A percentile compares a stretch with the other conserved stretches of the same genome.
Evolutionary conservation across 2,329 filamentous ascomycete genomes (phyloP).

Genomic region (Colletotrichum theobromicola): DNA sequence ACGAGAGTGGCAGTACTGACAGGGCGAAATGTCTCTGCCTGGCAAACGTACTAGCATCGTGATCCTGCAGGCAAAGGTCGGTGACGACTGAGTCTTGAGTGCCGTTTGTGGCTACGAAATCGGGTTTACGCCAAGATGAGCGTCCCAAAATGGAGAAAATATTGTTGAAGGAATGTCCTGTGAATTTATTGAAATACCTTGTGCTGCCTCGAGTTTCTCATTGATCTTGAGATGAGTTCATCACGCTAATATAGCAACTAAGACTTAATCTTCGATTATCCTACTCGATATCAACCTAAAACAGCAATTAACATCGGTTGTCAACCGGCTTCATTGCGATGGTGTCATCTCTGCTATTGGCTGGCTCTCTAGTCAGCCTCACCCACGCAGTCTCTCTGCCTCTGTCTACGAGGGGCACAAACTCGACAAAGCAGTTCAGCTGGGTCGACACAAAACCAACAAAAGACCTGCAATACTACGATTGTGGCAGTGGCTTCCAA

Average conservation of each 20-base stretch:
- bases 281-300: rapidly evolving
- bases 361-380: not conserved
- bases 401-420: not conserved
- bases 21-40: not conserved
- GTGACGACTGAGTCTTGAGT: not conserved
- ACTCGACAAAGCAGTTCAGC: constrained; percentile 29
- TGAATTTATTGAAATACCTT: not conserved
- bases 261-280: not conserved
- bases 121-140: not conserved
- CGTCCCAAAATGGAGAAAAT: not conserved
- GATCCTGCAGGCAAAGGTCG: not conserved
- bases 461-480: constrained; percentile 38
- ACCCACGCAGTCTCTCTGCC: not conserved
- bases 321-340: not conserved
- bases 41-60: not conserved
- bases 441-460: constrained; percentile 39
- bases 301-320: rapidly evolving
- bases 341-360: not conserved
- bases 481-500: constrained; percentile 40
- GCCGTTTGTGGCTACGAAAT: not conserved
- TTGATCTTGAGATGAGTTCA: rapidly evolving
- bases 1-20: not conserved
- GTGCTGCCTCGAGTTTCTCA: not conserved
- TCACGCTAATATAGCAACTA: not conserved
- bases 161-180: not conserved